phyloP scores from a whole-genome alignment of 768 basidiomycete genomes.

The Russula emetica region DNA sequence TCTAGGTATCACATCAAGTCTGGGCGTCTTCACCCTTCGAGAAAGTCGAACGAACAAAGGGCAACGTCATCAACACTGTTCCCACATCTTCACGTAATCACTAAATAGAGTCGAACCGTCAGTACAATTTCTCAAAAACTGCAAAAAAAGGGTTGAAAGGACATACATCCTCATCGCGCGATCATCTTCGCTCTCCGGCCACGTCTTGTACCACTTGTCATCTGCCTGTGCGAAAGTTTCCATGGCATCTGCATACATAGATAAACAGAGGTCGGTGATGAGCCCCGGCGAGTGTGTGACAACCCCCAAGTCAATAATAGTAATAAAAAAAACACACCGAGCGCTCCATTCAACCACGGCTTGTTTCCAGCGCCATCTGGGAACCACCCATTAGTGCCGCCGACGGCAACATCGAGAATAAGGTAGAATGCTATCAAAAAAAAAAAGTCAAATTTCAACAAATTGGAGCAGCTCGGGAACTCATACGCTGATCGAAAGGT shows the following conservation, averaged over 20 bases:
- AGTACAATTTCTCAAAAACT: background rate
- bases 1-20: slow-evolving; percentile 1
- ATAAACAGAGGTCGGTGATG: background rate
- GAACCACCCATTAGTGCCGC: slow-evolving; percentile 92
- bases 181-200: slow-evolving; percentile 60
- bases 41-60: background rate
- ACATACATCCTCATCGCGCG: slow-evolving; percentile 68
- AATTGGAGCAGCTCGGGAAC: background rate
- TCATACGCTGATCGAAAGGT: slow-evolving; percentile 75
- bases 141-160: background rate
- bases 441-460: background rate
- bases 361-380: slow-evolving; percentile 74
- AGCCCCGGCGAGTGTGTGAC: background rate
- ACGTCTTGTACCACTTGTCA: slow-evolving; percentile 65
- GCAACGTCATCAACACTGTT: slow-evolving; percentile 18
- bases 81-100: slow-evolving; percentile 29
- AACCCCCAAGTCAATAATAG: background rate
- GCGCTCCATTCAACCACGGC: slow-evolving; percentile 74
- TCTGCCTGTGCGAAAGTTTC: slow-evolving; percentile 56
- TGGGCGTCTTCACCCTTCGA: background rate
- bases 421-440: slow-evolving; percentile 73
- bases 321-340: slow-evolving; percentile 30
- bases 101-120: background rate
- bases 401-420: slow-evolving; percentile 76
- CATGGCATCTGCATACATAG: slow-evolving; percentile 53